Evolutionary conservation across 2,329 filamentous ascomycete genomes (phyloP), one percentile per base, ranked within the genome.

Genomic region (Colletotrichum chlorophyti): DNA sequence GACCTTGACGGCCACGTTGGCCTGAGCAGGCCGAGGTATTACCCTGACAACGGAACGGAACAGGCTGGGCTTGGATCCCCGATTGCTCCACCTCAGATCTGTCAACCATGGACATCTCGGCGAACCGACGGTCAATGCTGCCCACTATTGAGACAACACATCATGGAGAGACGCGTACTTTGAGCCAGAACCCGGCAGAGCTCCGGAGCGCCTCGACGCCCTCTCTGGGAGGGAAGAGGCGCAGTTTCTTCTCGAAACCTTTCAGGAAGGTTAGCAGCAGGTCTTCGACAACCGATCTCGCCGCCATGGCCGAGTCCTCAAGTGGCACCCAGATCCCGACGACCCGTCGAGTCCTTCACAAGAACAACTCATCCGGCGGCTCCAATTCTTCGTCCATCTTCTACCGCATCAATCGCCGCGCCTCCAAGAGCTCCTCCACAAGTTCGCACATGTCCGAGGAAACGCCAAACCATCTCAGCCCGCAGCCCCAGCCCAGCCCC

Each of bases 321-420:
- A 17, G 29, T 24, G 46, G 29, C 29, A 19, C 45, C 58, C 21
- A 54, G 17, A 32, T 53, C 34, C 5, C 49, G 46, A 49, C 49
- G 6, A 47, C 41, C 11, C 61, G 61, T 12, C 57, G 60, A 34
- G 61, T 63, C 8, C 65, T 77, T 35, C 72, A 74, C 45, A 78
- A 77, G 38, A 66, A 70, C 67, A 14, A 66, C 72, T 26, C 47
- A 34, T 45, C 55, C 32, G 38, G 58, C 37, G 57, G 51, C 45
- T 60, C 57, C 5, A 60, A 55, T 17, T 60, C 43, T 7, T 60
- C 60, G 6, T 77, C 75, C 12, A 76, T 78, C 67, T 72, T 78
- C 41, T 74, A 76, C 35, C 69, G 75, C 45, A 67, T 78, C 12
- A 76, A 77, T 43, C 73, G 74, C 34, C 70, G 74, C 27, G 69